Percentiles rank a stretch among this genome's conserved stretches.
Evolutionary conservation across 257 asterid species (phyloP).

Genomic region (Nicotiana otophora): DNA sequence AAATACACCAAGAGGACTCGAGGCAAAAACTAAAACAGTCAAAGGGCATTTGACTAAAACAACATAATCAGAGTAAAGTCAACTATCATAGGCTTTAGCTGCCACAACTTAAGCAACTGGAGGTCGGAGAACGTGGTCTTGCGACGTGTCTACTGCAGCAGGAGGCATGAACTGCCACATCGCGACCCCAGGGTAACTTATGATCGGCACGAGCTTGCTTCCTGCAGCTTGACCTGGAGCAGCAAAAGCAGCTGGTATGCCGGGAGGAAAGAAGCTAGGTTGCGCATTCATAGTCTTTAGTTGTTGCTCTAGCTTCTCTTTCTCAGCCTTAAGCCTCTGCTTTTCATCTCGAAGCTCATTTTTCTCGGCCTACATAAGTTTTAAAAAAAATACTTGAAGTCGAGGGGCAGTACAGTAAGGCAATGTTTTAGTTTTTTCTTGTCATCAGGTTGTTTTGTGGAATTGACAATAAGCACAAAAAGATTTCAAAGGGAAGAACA

Average conservation of each 20-base stretch:
- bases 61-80: constrained; percentile 9
- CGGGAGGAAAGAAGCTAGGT: constrained; percentile 50
- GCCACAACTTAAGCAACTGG: constrained; percentile 66
- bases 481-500: not conserved
- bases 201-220: constrained; percentile 76
- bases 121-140: constrained; percentile 91
- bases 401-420: no score
- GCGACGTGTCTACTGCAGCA: constrained; percentile 88
- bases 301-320: constrained; percentile 90
- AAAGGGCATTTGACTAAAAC: constrained; percentile 24
- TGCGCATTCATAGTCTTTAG: constrained; percentile 58
- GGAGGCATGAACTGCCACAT: constrained; percentile 99
- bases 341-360: constrained; percentile 91
- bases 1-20: constrained; percentile 13
- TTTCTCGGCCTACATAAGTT: constrained; percentile 60
- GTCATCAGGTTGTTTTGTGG: not conserved
- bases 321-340: constrained; percentile 76
- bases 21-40: constrained; percentile 2
- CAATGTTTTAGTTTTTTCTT: not conserved
- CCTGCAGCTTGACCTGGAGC: constrained; percentile 57
- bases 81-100: constrained; percentile 16
- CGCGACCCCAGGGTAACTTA: constrained; percentile 86
- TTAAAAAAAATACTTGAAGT: no score
- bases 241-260: constrained; percentile 45
- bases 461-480: not conserved